A percentile compares a stretch with the other conserved stretches of the same genome.
phyloP scores from a whole-genome alignment of 2,329 filamentous ascomycete species.

The Fusarium euwallaceae region DNA sequence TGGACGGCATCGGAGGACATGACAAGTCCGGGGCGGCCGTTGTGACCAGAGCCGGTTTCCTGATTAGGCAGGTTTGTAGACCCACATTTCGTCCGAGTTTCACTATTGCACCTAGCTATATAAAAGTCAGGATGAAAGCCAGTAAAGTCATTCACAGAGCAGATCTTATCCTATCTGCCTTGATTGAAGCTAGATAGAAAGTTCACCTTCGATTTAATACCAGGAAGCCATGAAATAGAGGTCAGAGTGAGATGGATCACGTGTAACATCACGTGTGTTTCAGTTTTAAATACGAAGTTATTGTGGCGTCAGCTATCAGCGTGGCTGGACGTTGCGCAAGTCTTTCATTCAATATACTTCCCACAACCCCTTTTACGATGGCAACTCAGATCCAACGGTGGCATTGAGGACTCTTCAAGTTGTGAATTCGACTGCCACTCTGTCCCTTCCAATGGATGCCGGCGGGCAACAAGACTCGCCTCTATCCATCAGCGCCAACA shows the following conservation, averaged over 20 bases:
- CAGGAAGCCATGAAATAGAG: neutral
- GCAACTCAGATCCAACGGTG: neutral
- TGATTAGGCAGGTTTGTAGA: neutral
- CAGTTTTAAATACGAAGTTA: neutral
- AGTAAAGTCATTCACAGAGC: neutral
- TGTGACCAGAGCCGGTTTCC: neutral
- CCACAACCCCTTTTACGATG: neutral
- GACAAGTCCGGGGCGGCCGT: neutral
- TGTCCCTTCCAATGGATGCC: constrained; percentile 42
- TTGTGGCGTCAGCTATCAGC: neutral
- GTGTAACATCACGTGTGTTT: constrained; percentile 13
- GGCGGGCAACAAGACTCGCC: constrained; percentile 55
- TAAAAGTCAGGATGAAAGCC: neutral
- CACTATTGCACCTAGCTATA: no score
- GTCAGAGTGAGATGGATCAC: neutral
- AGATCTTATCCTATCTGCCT: neutral
- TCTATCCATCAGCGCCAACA: constrained; percentile 58
- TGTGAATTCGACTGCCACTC: neutral
- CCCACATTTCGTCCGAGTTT: neutral
- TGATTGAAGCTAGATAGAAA: neutral
- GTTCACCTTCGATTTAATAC: no score
- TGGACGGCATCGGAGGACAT: neutral
- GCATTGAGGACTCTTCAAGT: neutral
- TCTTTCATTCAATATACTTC: neutral
- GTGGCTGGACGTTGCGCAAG: neutral